Base-by-base conservation (phyloP, 2,329 filamentous ascomycete species). In the Microsporum canis region DNA sequence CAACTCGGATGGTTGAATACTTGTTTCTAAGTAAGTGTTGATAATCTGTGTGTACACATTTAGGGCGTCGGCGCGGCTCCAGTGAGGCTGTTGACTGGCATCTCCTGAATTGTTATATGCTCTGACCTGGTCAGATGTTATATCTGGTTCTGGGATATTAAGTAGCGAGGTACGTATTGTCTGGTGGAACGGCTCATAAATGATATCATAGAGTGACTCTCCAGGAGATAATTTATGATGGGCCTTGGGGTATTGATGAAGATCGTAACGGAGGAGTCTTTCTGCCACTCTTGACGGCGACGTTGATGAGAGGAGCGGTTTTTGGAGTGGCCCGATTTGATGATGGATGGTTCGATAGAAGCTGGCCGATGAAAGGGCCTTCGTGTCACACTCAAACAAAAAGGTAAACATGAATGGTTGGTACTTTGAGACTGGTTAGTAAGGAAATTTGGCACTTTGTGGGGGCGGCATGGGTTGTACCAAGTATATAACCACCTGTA, bases 161-260 rank as follows among this genome's bases (percentile, higher is more conserved):
- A 84, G 84, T 17, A 87, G 78, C n/a, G 79, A 83, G 23, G 82
- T 82, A 61, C 84, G 82, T 3, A 85, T 72, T 0, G 82, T 84
- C 1, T 83, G 70, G 36, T 80, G 80, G 5, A 75, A 72, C 1
- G 83, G 82, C 67, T 86, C 84, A 67, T 80, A 85, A 53, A 85
- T 77, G 6, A 86, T 75, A 65, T 86, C 82, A 70, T 81, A 84
- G 45, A 86, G 80, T 8, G 79, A 77, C 34, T 75, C 71, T 71
- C 72, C 23, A 70, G 68, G 58, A 66, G 65, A 12, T 66, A 63
- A 17, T 70, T 68, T 27, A 64, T 68, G 62, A 68, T 70, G 51
- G 67, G 69, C 58, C 71, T 70, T 45, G 74, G 71, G 39, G 69
- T 64, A 63, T 66, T 67, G 43, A 70, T 74, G 66, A 33, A 67